Base-by-base conservation (phyloP, 139 green algal genomes). In the Pseudopediastrum boryanum region DNA sequence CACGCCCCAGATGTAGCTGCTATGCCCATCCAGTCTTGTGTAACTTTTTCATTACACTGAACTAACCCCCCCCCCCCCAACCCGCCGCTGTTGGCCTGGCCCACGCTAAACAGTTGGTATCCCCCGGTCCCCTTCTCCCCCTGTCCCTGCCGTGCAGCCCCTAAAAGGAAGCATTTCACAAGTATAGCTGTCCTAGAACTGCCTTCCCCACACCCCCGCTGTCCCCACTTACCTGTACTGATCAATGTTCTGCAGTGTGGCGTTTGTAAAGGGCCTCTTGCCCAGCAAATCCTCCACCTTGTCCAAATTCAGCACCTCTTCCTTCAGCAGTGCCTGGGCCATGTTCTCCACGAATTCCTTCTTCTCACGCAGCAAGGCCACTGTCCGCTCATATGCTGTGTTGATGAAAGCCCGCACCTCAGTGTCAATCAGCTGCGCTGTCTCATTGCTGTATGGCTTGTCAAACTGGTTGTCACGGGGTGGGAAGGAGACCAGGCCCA, bases 181-280 rank as follows among this genome's bases (percentile, higher is more conserved):
- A n/a, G n/a, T n/a, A n/a, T n/a, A n/a, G n/a, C n/a, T n/a, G n/a
- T n/a, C n/a, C n/a, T n/a, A n/a, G n/a, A 39, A 43, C 41, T 38
- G 3, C 35, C 6, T 36, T n/a, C 13, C 29, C 43, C 54, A 33
- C n/a, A 56, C 16, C 5, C 46, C 5, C 4, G n/a, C n/a, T n/a
- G n/a, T n/a, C n/a, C 69, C 36, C 50, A 29, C 56, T 10, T 13
- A 78, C 21, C 86, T 61, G 83, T 94, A 98, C 65, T 94, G 95
- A 87, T 99, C 97, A 54, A 99, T 98, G 85, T 99, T 99, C 39
- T 90, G 92, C 84, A 97, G 73, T 88, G 97, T 93, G n/a, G 78
- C 71, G 36, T 50, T 90, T 35, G 71, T 52, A 81, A 93, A 99
- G n/a, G 97, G 97, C 8, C 97, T 85, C 71, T 85, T 83, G n/a